Evolutionary conservation across 345 rosid species (phyloP), one percentile per base, ranked within the genome.

Genomic region (Brassica carinata): DNA sequence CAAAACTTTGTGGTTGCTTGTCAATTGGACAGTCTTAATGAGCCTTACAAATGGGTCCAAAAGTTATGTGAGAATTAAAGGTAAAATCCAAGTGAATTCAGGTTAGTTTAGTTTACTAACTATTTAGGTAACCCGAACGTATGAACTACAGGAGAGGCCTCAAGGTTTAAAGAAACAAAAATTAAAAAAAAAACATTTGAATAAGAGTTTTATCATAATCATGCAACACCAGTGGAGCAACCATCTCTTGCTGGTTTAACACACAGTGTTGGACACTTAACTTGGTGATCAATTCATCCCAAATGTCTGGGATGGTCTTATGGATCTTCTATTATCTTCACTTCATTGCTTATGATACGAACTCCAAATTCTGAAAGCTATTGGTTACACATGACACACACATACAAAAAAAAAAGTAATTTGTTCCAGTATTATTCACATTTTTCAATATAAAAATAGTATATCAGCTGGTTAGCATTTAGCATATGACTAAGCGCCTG

Each of bases 191-290:
- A 18, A n/a, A 57, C 5, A 66, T 59, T 45, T 31, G 72, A 64
- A 23, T 40, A 40, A 40, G 73, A 80, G 73, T 48, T 48, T 83
- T 79, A 94, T 97, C 97, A 87, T 75, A 92, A 81, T 88, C 97
- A 88, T 73, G 98, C 94, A 71, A 94, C 97, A 73, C 98, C 98
- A 71, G 94, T 91, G 57, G 98, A 92, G 85, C 98, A 94, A 62
- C 98, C 98, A 84, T 94, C 97, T 78, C 90, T 90, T 61, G 98
- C 94, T 18, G 98, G 98, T 85, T 94, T 92, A 62, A 94, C 85
- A 75, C 97, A 94, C 74, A 94, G 64, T 43, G 95, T 91, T 79
- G 83, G 86, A 83, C 94, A 87, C 74, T 80, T 89, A 94, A 89
- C 91, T 84, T 87, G 77, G 90, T 83, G 61, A 81, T 88, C 82